phyloP scores from a whole-genome alignment of 2,329 filamentous ascomycete genomes.

The Whalleya microplaca region DNA sequence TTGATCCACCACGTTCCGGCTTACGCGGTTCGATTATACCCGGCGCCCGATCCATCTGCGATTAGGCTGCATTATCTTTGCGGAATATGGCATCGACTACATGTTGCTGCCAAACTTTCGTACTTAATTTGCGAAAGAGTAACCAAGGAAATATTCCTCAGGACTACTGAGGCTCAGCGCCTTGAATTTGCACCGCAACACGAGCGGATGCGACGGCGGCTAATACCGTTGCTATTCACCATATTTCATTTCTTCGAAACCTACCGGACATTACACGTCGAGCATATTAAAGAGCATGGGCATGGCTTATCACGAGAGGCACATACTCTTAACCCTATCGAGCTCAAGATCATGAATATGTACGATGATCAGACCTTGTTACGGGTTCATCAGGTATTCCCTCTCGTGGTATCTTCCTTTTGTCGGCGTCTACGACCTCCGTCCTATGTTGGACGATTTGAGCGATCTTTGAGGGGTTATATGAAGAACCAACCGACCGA shows the following conservation, averaged over 20 bases:
- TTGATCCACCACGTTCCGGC: constrained; percentile 62
- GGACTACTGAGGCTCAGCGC: constrained; percentile 58
- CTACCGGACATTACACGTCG: constrained; percentile 61
- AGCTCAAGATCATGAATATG: constrained; percentile 63
- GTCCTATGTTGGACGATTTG: constrained; percentile 66
- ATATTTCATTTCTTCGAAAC: constrained; percentile 71
- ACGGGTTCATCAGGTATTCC: constrained; percentile 67
- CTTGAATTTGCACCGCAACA: constrained; percentile 63
- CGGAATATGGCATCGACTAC: constrained; percentile 67
- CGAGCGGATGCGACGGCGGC: constrained; percentile 65
- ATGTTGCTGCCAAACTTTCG: constrained; percentile 66
- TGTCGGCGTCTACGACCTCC: constrained; percentile 65
- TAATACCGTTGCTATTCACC: constrained; percentile 67
- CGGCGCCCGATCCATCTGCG: constrained; percentile 49
- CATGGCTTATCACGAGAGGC: constrained; percentile 55
- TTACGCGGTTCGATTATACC: constrained; percentile 64
- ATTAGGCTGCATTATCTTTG: constrained; percentile 65
- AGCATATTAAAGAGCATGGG: constrained; percentile 58
- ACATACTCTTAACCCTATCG: constrained; percentile 66
- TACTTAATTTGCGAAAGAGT: constrained; percentile 67
- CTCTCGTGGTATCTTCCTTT: constrained; percentile 66
- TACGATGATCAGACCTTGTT: constrained; percentile 67
- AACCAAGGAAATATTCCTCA: constrained; percentile 66
- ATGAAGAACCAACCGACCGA: constrained; percentile 65
- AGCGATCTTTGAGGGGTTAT: constrained; percentile 66